Base-by-base conservation (phyloP, 106 monocot genomes). In the Dioscorea dumetorum region DNA sequence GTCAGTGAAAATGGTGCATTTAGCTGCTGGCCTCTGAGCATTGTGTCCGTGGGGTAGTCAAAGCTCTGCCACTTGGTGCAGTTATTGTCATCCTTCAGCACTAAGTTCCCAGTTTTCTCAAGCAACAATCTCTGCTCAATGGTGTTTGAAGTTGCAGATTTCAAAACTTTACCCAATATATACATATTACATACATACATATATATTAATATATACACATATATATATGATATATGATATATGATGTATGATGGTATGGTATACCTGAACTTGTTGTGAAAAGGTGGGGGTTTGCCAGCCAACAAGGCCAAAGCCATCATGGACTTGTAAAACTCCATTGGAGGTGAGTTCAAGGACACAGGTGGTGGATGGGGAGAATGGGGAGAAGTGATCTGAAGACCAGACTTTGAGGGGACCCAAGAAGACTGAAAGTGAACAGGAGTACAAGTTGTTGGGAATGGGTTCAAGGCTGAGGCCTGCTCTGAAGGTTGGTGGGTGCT, bases 1-100 rank as follows among this genome's bases (percentile, higher is more conserved):
- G 81, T 76, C 24, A 88, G 63, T 17, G 12, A 24, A 5, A 50
- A 34, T 10, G 81, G 41, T 15, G 70, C 48, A 3, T 56, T 50
- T 21, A 81, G 72, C 19, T 57, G 65, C 57, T 88, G 84, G 4
- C 68, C 33, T 63, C 78, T 64, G 32, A 81, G 74, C 58, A 88
- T 34, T 6, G 48, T 70, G 64, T 81, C 61, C 0, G 71, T 66
- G 2, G 84, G 88, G 50, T 67, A 50, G 67, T 78, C 76, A 58
- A 84, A 88, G 72, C 70, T 84, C 53, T 88, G 88, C 88, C 88
- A 88, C 48, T 9, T 69, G 6, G 61, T 70, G 4, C 13, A n/a
- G 63, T 76, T 84, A 22, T 62, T 15, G 5, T 64, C 71, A 12
- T 81, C 74, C 5, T 49, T 17, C 10, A 88, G 73, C 22, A 73